Conservation (phyloP, 768 basidiomycete species). For the Mycena crocata region DNA sequence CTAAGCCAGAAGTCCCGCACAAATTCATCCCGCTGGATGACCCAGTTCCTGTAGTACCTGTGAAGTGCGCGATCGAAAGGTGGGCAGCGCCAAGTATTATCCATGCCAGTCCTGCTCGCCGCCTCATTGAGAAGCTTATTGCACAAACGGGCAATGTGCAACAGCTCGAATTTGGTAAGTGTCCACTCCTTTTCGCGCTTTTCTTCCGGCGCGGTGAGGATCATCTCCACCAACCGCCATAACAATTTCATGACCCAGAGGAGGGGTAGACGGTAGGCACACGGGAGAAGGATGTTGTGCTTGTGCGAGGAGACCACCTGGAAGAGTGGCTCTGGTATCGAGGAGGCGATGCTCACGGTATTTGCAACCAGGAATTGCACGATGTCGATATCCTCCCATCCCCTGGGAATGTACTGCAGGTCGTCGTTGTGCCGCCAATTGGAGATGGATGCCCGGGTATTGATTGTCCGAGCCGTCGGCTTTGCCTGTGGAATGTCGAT, state of each 20-base stretch:
- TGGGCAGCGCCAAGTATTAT: conserved; percentile 49
- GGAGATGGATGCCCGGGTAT: no score
- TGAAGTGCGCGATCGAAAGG: conserved; percentile 56
- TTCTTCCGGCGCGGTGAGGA: not conserved
- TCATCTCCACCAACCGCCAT: not conserved
- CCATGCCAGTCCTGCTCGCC: conserved; percentile 35
- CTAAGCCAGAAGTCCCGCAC: conserved; percentile 51
- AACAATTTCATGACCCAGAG: not conserved
- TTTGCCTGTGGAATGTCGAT: no score
- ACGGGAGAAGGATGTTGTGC: not conserved
- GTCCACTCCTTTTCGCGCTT: conserved; percentile 1
- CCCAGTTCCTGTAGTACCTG: conserved; percentile 54
- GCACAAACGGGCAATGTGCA: conserved; percentile 8
- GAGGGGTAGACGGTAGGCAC: not conserved
- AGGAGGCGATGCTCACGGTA: not conserved
- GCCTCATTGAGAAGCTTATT: not conserved
- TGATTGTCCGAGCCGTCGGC: no score
- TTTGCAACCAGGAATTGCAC: no score
- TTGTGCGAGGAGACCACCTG: not conserved
- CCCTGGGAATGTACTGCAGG: not conserved
- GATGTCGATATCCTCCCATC: not conserved
- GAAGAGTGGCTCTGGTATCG: not conserved
- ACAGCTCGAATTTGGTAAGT: no score
- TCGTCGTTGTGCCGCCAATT: not conserved
- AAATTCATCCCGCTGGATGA: conserved; percentile 52